Evolutionary conservation across 2,329 filamentous ascomycete genomes (phyloP), one percentile per base, ranked within the genome.

Genomic region (Aspergillus transmontanensis): DNA sequence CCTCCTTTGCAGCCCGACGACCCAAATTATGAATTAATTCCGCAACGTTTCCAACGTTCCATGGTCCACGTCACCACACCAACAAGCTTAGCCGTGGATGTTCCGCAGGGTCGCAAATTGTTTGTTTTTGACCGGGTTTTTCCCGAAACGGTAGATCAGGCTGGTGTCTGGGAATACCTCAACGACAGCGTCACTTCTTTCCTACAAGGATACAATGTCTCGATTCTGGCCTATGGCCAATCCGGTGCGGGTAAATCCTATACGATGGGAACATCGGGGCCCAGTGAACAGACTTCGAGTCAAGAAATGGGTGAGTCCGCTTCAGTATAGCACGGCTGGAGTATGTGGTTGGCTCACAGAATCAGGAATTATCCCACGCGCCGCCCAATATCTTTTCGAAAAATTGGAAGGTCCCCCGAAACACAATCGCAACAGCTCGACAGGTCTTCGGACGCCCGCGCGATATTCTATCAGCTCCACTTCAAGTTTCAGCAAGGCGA

Each of bases 51-150:
- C 75, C 94, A 97, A 78, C 88, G 90, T 67, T 90, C 94, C 45
- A 97, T 94, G 83, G 93, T 96, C 66, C 93, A 97, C 68, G 92
- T 94, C 64, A 93, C 90, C 12, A 92, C 93, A 19, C 85, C 91
- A 51, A 97, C 93, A 7, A 96, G 87, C 75, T 82, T 99, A 56
- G 86, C 92, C 28, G 93, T 99, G 69, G 95, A 98, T 74, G 91
- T 94, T 2, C 90, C 93, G 0, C 93, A 97, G 74, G 95, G 94
- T 57, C 91, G 91, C 74, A 98, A 98, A 76, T 85, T 97, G 4
- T 99, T 99, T 75, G 90, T 98, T 23, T 99, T 99, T 75, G 95
- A 99, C 79, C 90, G 93, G 65, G 94, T 99, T 6, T 99, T 99
- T 74, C 86, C 89, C 36, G 89, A 94, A 71, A 90, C 95, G 2